Percentiles rank a stretch among this genome's conserved stretches.
Evolutionary conservation across 345 rosid species (phyloP).

Genomic region (Toxicodendron radicans): DNA sequence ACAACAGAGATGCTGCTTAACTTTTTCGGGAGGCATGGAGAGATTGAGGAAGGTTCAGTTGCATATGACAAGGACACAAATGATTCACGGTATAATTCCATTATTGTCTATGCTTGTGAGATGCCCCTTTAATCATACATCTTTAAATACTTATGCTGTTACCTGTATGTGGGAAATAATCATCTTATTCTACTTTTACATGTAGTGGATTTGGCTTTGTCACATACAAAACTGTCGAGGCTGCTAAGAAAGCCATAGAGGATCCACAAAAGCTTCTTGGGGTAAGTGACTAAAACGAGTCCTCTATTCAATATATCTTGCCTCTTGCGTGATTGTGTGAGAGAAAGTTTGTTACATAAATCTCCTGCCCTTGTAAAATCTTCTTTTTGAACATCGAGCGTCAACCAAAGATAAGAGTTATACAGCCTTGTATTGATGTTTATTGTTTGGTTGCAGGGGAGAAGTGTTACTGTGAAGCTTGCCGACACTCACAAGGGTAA

Average conservation of each 20-base stretch:
- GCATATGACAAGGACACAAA: conserved; percentile 69
- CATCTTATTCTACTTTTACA: neutral
- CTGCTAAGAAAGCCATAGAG: conserved; percentile 61
- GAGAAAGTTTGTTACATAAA: neutral
- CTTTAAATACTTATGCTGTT: too few species aligned
- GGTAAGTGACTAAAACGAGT: conserved; percentile 29
- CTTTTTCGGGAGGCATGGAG: conserved; percentile 52
- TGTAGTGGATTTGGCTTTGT: conserved; percentile 71
- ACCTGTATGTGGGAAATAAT: conserved; percentile 5
- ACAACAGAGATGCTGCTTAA: conserved; percentile 57
- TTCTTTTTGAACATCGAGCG: neutral
- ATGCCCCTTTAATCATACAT: neutral
- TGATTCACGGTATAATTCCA: conserved; percentile 48
- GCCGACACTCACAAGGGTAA: conserved; percentile 57
- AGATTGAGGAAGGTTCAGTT: conserved; percentile 69
- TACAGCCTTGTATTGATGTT: neutral
- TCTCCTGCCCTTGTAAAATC: neutral
- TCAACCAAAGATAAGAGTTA: neutral
- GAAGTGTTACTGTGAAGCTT: conserved; percentile 50
- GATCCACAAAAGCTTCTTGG: conserved; percentile 56
- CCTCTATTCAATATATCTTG: neutral
- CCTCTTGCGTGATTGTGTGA: neutral
- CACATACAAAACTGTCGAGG: conserved; percentile 57
- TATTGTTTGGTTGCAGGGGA: conserved; percentile 38
- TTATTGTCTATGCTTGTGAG: conserved; percentile 3